Percentiles rank a stretch among this genome's conserved stretches.
These are phyloP conservation scores for Candida neerlandica DNA, from an alignment of 1,139 yeast genomes.

Conservation along the genomic window DNA sequence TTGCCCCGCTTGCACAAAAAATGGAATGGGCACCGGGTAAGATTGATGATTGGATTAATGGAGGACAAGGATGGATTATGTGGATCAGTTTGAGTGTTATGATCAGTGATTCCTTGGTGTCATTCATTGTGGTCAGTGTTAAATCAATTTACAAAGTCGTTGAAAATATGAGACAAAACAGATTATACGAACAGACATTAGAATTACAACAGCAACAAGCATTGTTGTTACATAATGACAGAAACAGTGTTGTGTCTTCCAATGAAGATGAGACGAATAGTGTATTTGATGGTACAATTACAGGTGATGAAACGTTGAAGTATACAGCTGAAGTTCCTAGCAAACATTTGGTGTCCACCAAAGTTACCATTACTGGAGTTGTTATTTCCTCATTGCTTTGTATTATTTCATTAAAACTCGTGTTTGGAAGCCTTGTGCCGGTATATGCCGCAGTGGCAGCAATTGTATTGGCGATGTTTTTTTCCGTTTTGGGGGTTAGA, in stretches of 20 bases:
- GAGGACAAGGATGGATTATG: conserved; percentile 96
- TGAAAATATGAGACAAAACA: conserved; percentile 4
- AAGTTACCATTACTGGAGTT: conserved; percentile 62
- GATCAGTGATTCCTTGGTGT: conserved; percentile 89
- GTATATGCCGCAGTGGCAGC: conserved; percentile 69
- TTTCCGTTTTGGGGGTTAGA: conserved; percentile 85
- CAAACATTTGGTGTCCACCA: conserved; percentile 53
- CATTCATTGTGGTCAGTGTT: conserved; percentile 65
- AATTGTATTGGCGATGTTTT: conserved; percentile 69
- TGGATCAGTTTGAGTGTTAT: conserved; percentile 93
- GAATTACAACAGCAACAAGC: conserved; percentile 13
- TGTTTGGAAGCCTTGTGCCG: conserved; percentile 76
- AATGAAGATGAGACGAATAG: conserved; percentile 23
- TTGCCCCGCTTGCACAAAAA: conserved; percentile 76
- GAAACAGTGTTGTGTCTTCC: conserved; percentile 11
- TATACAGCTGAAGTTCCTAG: conserved; percentile 18
- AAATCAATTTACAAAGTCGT: conserved; percentile 35
- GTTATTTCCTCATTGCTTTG: conserved; percentile 67
- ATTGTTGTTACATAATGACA: conserved; percentile 3
- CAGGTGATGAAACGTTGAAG: conserved; percentile 10
- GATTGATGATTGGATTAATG: conserved; percentile 88
- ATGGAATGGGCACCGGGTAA: conserved; percentile 89
- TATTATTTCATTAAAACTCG: conserved; percentile 57
- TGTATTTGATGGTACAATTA: conserved; percentile 9
- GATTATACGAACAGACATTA: conserved; percentile 7